These are phyloP conservation scores for Haplosporangium gracile DNA, from an alignment of 192 early-diverging fungal species.

Conservation along the genomic window DNA sequence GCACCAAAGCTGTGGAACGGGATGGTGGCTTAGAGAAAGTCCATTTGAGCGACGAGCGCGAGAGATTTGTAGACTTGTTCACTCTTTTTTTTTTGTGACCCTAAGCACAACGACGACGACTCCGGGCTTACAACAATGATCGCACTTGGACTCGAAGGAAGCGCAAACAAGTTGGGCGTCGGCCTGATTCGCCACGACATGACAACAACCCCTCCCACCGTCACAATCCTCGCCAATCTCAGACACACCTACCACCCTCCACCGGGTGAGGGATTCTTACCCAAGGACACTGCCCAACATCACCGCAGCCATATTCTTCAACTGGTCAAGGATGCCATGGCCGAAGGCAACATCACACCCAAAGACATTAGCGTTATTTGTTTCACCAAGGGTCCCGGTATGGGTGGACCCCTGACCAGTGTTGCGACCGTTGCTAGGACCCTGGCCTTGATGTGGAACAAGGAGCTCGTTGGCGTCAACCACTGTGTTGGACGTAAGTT, in stretches of 20 bases:
- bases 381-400: conserved; percentile 98
- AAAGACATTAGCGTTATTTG: conserved; percentile 92
- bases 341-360: conserved; percentile 78
- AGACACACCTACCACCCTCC: conserved; percentile 97
- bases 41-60: no score
- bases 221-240: conserved; percentile 87
- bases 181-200: conserved; percentile 90
- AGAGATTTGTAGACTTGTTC: no score
- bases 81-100: no score
- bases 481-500: conserved; percentile 93
- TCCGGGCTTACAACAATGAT: conserved; percentile 54
- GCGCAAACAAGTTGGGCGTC: conserved; percentile 98
- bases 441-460: conserved; percentile 90
- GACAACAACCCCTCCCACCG: conserved; percentile 63
- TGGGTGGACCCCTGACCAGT: conserved; percentile 95
- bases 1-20: no score
- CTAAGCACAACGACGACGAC: neutral
- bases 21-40: no score
- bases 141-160: conserved; percentile 87
- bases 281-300: conserved; percentile 94
- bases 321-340: conserved; percentile 83
- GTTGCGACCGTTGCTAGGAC: conserved; percentile 96
- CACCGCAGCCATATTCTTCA: conserved; percentile 84
- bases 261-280: conserved; percentile 95
- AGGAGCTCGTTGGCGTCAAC: conserved; percentile 95